Conservation (phyloP, 306 rosid genomes). For the Prosopis cineraria region DNA sequence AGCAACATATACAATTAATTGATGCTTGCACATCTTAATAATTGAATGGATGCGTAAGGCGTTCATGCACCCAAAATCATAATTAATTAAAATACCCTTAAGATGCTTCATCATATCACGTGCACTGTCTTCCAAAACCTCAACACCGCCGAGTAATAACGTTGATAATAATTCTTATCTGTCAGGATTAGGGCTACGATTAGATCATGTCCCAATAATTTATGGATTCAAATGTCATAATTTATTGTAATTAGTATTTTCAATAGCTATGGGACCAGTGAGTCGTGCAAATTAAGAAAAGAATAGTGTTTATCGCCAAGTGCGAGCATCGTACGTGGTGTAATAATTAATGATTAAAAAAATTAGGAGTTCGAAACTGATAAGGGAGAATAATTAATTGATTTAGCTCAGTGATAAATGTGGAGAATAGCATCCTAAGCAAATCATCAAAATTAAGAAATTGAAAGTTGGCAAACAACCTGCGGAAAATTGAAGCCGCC, state of each 20-base stretch:
- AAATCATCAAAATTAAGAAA: neutral
- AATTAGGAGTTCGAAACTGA: constrained; percentile 3
- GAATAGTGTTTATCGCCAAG: neutral
- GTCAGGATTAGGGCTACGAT: constrained; percentile 1
- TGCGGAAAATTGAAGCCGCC: neutral
- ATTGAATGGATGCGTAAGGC: neutral
- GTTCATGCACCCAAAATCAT: neutral
- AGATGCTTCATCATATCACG: constrained; percentile 25
- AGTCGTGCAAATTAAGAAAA: neutral
- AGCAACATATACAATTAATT: no score
- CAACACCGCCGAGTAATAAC: constrained; percentile 10
- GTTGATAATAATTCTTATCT: neutral
- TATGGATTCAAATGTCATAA: neutral
- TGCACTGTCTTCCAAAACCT: constrained; percentile 19
- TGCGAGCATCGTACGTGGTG: neutral
- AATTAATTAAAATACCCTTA: neutral
- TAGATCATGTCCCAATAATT: neutral
- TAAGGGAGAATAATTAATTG: neutral
- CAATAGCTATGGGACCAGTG: neutral
- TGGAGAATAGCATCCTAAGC: neutral
- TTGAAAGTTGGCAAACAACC: neutral
- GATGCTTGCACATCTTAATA: no score
- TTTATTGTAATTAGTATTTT: neutral
- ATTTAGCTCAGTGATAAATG: neutral
- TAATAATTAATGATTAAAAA: neutral